Conservation (phyloP, 148 eudicot species). For the Silene uniflora region DNA sequence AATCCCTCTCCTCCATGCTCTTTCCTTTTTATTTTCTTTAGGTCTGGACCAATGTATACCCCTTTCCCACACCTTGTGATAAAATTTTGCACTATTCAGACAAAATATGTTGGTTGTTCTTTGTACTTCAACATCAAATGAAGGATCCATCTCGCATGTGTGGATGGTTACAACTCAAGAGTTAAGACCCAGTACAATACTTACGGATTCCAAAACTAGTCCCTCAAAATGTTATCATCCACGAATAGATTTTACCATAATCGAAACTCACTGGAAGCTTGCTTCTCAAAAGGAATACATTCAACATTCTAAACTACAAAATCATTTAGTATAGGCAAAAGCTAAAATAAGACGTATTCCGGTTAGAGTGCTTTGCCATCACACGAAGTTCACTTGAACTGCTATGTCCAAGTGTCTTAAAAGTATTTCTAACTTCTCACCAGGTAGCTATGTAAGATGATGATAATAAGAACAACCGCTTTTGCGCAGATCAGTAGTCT, state of each 20-base stretch:
- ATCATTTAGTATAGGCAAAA: no score
- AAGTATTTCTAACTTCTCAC: no score
- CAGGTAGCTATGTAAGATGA: background rate
- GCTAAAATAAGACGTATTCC: background rate
- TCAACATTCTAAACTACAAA: no score
- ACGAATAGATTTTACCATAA: background rate
- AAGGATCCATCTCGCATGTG: background rate
- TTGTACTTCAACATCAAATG: background rate
- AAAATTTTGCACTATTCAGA: background rate
- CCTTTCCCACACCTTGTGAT: no score
- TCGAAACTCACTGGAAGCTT: background rate
- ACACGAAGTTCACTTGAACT: background rate
- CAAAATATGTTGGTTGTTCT: background rate
- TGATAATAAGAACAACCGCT: background rate
- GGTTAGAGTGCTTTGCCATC: no score
- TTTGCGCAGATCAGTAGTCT: background rate
- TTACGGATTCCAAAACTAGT: background rate
- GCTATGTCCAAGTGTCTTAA: background rate
- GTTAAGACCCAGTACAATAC: no score
- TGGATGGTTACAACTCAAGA: background rate
- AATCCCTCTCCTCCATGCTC: background rate
- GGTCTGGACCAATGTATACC: no score
- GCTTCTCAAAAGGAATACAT: background rate
- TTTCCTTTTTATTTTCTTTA: no score
- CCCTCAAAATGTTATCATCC: background rate